phyloP scores from a whole-genome alignment of 164 flowering plant genomes.

The Liriodendron chinense region DNA sequence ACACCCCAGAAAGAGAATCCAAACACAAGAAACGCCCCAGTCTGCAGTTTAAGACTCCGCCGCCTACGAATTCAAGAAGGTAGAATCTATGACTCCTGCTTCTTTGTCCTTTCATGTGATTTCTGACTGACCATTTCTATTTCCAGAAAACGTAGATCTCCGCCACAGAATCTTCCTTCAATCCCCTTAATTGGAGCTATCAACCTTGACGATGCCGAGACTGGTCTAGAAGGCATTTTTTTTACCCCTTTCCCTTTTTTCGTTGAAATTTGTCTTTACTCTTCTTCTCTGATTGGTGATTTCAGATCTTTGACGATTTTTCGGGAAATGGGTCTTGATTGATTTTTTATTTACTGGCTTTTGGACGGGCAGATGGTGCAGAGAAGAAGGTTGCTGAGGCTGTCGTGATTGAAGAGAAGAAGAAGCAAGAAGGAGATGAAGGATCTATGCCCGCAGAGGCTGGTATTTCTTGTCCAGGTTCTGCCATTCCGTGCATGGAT shows the following conservation, averaged over 20 bases:
- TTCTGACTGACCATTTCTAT: background rate
- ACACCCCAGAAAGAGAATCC: conserved; percentile 66
- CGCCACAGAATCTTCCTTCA: conserved; percentile 35
- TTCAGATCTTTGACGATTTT: background rate
- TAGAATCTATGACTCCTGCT: conserved; percentile 9
- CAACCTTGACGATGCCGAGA: conserved; percentile 53
- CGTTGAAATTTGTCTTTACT: background rate
- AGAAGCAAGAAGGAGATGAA: conserved; percentile 16
- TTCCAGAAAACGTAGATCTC: conserved; percentile 56
- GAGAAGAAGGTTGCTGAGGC: conserved; percentile 13
- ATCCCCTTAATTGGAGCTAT: conserved; percentile 36
- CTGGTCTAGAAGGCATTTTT: conserved; percentile 9
- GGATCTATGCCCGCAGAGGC: conserved; percentile 6
- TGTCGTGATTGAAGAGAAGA: conserved; percentile 23
- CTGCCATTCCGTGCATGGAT: conserved; percentile 60
- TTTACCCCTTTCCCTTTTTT: background rate
- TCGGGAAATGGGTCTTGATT: conserved; percentile 1
- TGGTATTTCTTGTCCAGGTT: conserved; percentile 16
- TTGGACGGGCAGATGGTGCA: conserved; percentile 17
- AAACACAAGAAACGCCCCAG: conserved; percentile 50
- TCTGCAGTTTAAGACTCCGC: conserved; percentile 39
- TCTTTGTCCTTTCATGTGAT: background rate
- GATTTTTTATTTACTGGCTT: background rate
- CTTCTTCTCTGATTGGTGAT: background rate
- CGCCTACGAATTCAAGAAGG: conserved; percentile 67